phyloP scores from a whole-genome alignment of 164 flowering plant genomes.

The Dillenia suffruticosa region DNA sequence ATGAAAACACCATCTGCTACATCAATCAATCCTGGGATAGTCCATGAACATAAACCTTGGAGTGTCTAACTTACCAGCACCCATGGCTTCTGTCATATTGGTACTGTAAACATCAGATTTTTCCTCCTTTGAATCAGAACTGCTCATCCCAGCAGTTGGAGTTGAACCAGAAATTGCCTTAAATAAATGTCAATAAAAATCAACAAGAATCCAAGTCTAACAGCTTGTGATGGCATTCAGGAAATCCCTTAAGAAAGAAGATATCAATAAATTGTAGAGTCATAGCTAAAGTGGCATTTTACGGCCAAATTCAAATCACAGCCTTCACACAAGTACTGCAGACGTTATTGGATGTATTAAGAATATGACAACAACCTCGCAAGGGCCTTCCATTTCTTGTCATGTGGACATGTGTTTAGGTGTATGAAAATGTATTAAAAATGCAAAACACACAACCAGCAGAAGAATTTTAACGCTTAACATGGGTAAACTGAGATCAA shows the following conservation, averaged over 20 bases:
- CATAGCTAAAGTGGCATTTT: no score
- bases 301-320: neutral
- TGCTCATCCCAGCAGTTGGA: conserved; percentile 44
- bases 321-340: neutral
- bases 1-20: no score
- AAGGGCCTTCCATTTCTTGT: no score
- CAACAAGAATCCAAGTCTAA: neutral
- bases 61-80: conserved; percentile 60
- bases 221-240: neutral
- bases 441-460: no score
- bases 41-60: no score
- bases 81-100: conserved; percentile 95
- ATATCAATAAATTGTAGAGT: no score
- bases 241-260: no score
- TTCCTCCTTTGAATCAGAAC: conserved; percentile 47
- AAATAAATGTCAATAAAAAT: conserved; percentile 1
- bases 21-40: no score
- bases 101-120: conserved; percentile 75
- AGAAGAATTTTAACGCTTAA: no score
- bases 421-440: no score
- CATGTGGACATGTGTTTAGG: no score
- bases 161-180: conserved; percentile 65
- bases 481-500: no score
- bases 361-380: neutral
- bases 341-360: neutral